Base-by-base conservation (phyloP, 164 flowering plant species). In the Aristolochia californica region DNA sequence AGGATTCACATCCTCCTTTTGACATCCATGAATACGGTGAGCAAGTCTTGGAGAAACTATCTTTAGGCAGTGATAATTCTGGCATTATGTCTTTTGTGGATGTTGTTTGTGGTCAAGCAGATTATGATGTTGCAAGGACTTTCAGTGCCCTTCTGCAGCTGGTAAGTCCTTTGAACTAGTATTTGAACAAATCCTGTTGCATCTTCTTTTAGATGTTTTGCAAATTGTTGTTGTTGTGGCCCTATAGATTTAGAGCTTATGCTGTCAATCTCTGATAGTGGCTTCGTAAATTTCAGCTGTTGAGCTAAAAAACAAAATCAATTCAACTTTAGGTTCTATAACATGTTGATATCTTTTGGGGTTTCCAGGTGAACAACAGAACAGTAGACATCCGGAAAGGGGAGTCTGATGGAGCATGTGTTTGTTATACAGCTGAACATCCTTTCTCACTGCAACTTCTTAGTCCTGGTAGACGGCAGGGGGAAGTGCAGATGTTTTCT, bases 71-170 rank as follows among this genome's bases (percentile, higher is more conserved):
- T 50, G 77, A 79, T 18, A 43, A 54, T 56, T 72, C 56, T 55
- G 66, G 61, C 53, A 28, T 58, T 56, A 62, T 77, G 83, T 68
- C 96, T 52, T 90, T 87, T 51, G 40, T 76, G n/a, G 86, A 83
- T 70, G 72, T 90, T 28, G 93, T 90, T 3, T 62, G 62, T 47
- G 93, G 88, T 22, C 84, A 78, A 59, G 79, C 77, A 53, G 87
- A 87, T 71, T 88, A 89, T 67, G 93, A 90, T 40, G 80, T 94
- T 69, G 90, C 96, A 27, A 76, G 99, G 66, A 77, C 80, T 43
- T 94, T 94, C 63, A 85, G 96, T 68, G 90, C 99, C 5, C 85
- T 94, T 59, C 82, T 90, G 51, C 97, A 87, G 68, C 67, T 94
- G 90, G 99, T 93, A 80, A 74, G 51, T 62, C 47, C n/a, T n/a